phyloP scores from a whole-genome alignment of 495 filamentous ascomycete genomes.

The Staphylotrichum longicolle region DNA sequence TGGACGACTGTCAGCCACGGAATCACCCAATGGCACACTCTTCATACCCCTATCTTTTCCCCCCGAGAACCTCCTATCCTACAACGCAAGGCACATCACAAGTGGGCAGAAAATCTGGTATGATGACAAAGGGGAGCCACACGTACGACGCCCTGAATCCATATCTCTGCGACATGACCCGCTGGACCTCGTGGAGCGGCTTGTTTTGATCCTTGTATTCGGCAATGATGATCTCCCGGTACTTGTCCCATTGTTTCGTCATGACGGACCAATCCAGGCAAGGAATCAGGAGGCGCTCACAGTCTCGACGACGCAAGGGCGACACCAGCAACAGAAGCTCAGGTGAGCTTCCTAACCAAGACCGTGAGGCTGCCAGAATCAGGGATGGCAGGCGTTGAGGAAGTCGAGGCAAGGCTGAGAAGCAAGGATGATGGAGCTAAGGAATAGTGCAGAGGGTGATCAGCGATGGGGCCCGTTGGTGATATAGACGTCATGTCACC shows the following conservation, averaged over 20 bases:
- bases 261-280: slow-evolving; percentile 26
- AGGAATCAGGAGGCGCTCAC: background rate
- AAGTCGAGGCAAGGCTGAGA: slow-evolving; percentile 3
- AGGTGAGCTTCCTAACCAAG: background rate
- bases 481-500: slow-evolving; percentile 17
- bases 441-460: background rate
- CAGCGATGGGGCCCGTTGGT: slow-evolving; percentile 5
- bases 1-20: slow-evolving; percentile 14
- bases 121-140: background rate
- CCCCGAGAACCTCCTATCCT: no score
- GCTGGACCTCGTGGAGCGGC: slow-evolving; percentile 43
- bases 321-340: background rate
- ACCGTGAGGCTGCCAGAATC: background rate
- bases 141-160: slow-evolving; percentile 49
- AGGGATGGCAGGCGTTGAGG: background rate
- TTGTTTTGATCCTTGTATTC: slow-evolving; percentile 43
- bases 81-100: no score
- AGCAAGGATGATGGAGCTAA: background rate
- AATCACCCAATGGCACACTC: background rate
- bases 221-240: slow-evolving; percentile 38
- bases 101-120: background rate
- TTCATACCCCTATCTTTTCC: no score
- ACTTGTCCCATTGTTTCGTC: slow-evolving; percentile 46
- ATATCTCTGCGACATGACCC: slow-evolving; percentile 43
- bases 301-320: background rate